Percentiles rank a stretch among this genome's conserved stretches.
phyloP scores from a whole-genome alignment of 1,284 basidiomycete genomes.

The Cerrena zonata region DNA sequence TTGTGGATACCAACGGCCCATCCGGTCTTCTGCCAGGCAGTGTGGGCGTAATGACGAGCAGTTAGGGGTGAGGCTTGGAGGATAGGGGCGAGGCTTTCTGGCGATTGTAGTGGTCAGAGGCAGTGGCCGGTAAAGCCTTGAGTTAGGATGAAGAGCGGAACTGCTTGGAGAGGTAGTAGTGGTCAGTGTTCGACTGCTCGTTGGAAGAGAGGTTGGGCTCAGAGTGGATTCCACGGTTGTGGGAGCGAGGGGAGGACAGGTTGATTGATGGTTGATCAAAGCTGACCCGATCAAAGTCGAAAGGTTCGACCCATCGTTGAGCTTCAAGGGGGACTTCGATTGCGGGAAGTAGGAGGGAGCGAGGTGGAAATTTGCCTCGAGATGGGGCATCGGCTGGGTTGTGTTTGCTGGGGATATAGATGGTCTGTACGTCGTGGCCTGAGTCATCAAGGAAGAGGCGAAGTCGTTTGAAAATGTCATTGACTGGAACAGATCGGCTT shows the following conservation, averaged over 20 bases:
- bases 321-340: conserved; percentile 25
- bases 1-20: conserved; percentile 19
- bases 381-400: conserved; percentile 42
- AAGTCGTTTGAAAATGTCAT: conserved; percentile 25
- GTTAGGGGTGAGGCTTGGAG: conserved; percentile 6
- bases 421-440: conserved; percentile 1
- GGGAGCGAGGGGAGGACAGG: not conserved
- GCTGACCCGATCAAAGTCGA: conserved; percentile 1
- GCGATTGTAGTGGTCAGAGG: not conserved
- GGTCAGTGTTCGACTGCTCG: not conserved
- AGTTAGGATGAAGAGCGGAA: not conserved
- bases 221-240: not conserved
- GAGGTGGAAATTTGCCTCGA: conserved; percentile 26
- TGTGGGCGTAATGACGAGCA: conserved; percentile 3
- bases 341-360: conserved; percentile 27
- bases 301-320: conserved; percentile 25
- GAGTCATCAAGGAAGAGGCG: conserved; percentile 3
- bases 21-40: conserved; percentile 5
- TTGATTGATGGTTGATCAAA: too few species aligned
- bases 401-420: conserved; percentile 21
- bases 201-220: not conserved
- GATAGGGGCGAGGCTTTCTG: not conserved
- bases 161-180: not conserved
- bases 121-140: not conserved
- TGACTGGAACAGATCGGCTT: conserved; percentile 29